phyloP scores from a whole-genome alignment of 495 filamentous ascomycete species.

The Hyphodiscus hymeniophilus region DNA sequence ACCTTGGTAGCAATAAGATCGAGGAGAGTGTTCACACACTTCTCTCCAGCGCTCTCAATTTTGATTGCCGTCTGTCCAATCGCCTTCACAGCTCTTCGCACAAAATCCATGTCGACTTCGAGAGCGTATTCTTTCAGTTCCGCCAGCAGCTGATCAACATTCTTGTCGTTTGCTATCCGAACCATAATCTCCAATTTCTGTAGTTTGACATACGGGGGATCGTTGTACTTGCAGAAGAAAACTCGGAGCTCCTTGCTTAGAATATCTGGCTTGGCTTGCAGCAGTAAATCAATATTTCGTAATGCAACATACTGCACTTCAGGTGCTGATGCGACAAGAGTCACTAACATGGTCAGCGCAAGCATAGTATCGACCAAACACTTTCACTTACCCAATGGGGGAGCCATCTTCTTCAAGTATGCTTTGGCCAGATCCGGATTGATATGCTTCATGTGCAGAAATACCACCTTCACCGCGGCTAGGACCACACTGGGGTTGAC shows the following conservation, averaged over 20 bases:
- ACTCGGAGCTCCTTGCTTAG: slow-evolving; percentile 94
- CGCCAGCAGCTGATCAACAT: slow-evolving; percentile 87
- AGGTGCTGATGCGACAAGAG: slow-evolving; percentile 87
- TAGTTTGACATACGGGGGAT: slow-evolving; percentile 94
- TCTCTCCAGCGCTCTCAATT: slow-evolving; percentile 87
- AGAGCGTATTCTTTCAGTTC: slow-evolving; percentile 96
- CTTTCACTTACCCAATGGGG: slow-evolving; percentile 64
- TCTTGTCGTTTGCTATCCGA: slow-evolving; percentile 94
- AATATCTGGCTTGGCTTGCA: slow-evolving; percentile 94
- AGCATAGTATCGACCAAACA: background rate
- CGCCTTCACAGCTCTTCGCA: slow-evolving; percentile 83
- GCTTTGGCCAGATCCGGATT: slow-evolving; percentile 66
- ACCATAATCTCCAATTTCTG: slow-evolving; percentile 99
- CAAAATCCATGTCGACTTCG: slow-evolving; percentile 99
- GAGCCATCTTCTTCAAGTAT: slow-evolving; percentile 97
- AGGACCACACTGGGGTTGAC: slow-evolving; percentile 96
- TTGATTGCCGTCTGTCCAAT: slow-evolving; percentile 98
- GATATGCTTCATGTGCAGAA: slow-evolving; percentile 88
- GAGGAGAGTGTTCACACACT: slow-evolving; percentile 87
- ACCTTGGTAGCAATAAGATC: slow-evolving; percentile 96
- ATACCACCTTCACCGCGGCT: slow-evolving; percentile 94
- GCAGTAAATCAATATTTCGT: slow-evolving; percentile 87
- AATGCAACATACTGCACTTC: slow-evolving; percentile 98
- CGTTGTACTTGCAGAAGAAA: slow-evolving; percentile 99
- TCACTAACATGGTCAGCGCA: slow-evolving; percentile 50